Conservation (phyloP, 1,284 basidiomycete genomes). For the Fomes fomentarius region DNA sequence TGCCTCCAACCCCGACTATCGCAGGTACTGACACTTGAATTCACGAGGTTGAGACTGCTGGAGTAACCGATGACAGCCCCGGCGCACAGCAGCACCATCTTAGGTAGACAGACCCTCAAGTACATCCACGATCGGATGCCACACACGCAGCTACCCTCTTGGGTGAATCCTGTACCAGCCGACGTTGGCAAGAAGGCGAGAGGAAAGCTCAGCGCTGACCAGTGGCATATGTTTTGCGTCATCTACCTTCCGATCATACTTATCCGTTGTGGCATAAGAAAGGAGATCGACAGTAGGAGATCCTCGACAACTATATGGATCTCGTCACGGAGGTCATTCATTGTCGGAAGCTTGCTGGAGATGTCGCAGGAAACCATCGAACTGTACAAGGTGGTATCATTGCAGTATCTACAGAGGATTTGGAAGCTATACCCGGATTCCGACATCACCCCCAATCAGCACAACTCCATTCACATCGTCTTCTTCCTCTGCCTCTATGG, state of each 20-base stretch:
- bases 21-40: too few relatives aligned
- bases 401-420: constrained; percentile 28
- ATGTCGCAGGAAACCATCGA: too few relatives aligned
- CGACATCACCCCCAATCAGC: constrained; percentile 35
- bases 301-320: too few relatives aligned
- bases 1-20: too few relatives aligned
- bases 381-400: constrained; percentile 16
- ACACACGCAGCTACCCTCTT: constrained; percentile 6
- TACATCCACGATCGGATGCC: constrained; percentile 3
- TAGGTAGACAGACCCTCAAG: neutral
- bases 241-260: constrained; percentile 17
- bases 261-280: constrained; percentile 5
- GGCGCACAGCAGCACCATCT: neutral
- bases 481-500: constrained; percentile 36
- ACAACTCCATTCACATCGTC: constrained; percentile 38
- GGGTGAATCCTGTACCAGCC: constrained; percentile 11
- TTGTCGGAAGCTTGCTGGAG: too few relatives aligned
- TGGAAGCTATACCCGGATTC: constrained; percentile 29
- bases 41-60: too few relatives aligned
- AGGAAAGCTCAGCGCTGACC: constrained; percentile 19
- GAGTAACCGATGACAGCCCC: neutral
- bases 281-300: too few relatives aligned
- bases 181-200: constrained; percentile 6
- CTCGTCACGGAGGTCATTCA: too few relatives aligned
- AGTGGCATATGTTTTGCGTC: constrained; percentile 13